Conservation (phyloP, 495 filamentous ascomycete genomes). For the Podospora australis region DNA sequence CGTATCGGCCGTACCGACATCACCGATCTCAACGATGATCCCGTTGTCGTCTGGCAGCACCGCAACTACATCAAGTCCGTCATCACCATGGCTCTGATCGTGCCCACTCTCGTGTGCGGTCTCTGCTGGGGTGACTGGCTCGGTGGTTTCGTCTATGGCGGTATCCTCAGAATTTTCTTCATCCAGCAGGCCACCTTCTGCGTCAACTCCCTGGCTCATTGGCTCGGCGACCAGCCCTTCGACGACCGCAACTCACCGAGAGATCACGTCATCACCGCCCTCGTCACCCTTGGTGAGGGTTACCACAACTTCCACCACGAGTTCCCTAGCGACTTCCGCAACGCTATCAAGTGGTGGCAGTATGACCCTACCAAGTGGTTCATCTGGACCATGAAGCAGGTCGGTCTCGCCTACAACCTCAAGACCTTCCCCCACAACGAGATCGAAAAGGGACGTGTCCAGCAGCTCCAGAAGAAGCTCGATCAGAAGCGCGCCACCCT, state of each 20-base stretch:
- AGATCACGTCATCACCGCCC: constrained; percentile 91
- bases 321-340: constrained; percentile 98
- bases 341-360: constrained; percentile 96
- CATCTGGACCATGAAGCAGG: constrained; percentile 90
- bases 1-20: constrained; percentile 95
- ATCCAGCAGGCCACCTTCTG: constrained; percentile 99
- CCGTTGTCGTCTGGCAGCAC: constrained; percentile 92
- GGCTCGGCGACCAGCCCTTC: constrained; percentile 98
- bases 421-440: constrained; percentile 98
- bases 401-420: constrained; percentile 88
- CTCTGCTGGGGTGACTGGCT: constrained; percentile 84
- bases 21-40: constrained; percentile 90
- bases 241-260: constrained; percentile 98
- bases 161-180: constrained; percentile 95
- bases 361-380: constrained; percentile 99
- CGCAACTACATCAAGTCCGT: constrained; percentile 87
- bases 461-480: constrained; percentile 98
- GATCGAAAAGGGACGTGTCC: constrained; percentile 96
- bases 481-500: constrained; percentile 89
- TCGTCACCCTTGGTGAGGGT: constrained; percentile 93
- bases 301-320: constrained; percentile 99
- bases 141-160: constrained; percentile 90
- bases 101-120: constrained; percentile 79
- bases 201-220: constrained; percentile 97
- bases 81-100: constrained; percentile 75